These are phyloP conservation scores for Aegilops speltoides DNA, from an alignment of 176 grass and related monocot species.

Conservation along the genomic window DNA sequence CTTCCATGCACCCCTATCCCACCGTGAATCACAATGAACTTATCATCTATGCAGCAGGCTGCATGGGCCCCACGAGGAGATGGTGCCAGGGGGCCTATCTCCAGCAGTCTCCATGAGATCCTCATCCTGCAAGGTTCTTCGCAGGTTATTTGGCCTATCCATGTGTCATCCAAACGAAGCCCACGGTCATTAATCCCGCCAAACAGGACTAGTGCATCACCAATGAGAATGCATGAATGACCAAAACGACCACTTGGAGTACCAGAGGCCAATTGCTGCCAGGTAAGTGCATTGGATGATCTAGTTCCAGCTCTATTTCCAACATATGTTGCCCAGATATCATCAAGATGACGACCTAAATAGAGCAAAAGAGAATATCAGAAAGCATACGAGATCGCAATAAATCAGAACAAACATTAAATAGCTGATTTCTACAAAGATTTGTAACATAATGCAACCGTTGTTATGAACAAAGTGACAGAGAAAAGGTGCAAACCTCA, in stretches of 20 bases:
- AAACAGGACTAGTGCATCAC: conserved; percentile 70
- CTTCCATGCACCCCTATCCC: conserved; percentile 72
- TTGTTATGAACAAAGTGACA: neutral
- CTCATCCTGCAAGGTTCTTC: conserved; percentile 51
- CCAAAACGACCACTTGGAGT: conserved; percentile 87
- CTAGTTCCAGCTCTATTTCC: conserved; percentile 73
- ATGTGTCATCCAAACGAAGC: conserved; percentile 78
- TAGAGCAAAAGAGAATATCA: conserved; percentile 48
- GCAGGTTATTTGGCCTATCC: conserved; percentile 64
- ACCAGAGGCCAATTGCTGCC: conserved; percentile 81
- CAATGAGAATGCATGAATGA: conserved; percentile 65
- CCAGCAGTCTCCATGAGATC: conserved; percentile 72
- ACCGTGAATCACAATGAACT: conserved; percentile 72
- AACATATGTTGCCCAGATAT: conserved; percentile 86
- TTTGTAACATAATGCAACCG: conserved; percentile 10
- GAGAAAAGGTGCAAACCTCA: neutral
- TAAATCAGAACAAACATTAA: conserved; percentile 12
- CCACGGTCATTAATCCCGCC: conserved; percentile 90
- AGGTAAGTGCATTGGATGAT: conserved; percentile 41
- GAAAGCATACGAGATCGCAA: neutral
- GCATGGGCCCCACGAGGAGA: conserved; percentile 85
- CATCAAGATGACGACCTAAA: conserved; percentile 95
- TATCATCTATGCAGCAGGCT: conserved; percentile 73
- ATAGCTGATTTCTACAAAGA: neutral
- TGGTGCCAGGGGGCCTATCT: conserved; percentile 59